Evolutionary conservation across 1,139 yeast genomes (phyloP).

Genomic region (Nakaseomyces bracarensis): DNA sequence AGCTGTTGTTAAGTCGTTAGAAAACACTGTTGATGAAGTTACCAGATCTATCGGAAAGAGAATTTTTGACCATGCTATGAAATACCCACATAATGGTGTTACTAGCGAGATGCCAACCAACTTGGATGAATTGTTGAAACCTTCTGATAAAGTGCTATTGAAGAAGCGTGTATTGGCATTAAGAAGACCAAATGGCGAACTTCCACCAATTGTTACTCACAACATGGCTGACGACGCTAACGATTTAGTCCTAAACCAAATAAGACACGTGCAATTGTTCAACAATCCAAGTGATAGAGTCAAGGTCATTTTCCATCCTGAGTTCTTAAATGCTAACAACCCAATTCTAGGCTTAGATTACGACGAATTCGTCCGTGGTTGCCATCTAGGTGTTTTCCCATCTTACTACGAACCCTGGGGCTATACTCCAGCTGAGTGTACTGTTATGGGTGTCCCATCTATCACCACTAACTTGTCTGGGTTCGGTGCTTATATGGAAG

Average conservation of each 20-base stretch:
- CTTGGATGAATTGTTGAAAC: conserved; percentile 74
- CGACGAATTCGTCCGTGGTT: conserved; percentile 96
- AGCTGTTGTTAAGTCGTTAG: conserved; percentile 88
- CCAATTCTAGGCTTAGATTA: conserved; percentile 90
- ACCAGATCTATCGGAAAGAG: conserved; percentile 83
- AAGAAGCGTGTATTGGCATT: conserved; percentile 91
- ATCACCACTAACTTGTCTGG: conserved; percentile 95
- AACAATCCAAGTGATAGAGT: conserved; percentile 87
- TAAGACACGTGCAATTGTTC: conserved; percentile 84
- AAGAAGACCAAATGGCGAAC: conserved; percentile 65
- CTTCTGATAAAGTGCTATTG: conserved; percentile 80
- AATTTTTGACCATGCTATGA: conserved; percentile 82
- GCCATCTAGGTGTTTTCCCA: conserved; percentile 97
- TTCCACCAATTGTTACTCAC: conserved; percentile 97
- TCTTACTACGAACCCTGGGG: conserved; percentile 99
- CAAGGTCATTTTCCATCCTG: conserved; percentile 95
- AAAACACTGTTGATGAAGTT: conserved; percentile 81
- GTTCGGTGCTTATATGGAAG: conserved; percentile 98
- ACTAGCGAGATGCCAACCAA: conserved; percentile 45
- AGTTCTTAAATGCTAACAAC: conserved; percentile 87
- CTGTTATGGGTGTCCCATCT: conserved; percentile 99
- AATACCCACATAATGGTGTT: conserved; percentile 54
- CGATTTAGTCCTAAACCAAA: conserved; percentile 88
- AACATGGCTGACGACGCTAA: conserved; percentile 88
- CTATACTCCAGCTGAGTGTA: conserved; percentile 97